Conservation (phyloP, 495 filamentous ascomycete genomes). For the Neurospora discreta region DNA sequence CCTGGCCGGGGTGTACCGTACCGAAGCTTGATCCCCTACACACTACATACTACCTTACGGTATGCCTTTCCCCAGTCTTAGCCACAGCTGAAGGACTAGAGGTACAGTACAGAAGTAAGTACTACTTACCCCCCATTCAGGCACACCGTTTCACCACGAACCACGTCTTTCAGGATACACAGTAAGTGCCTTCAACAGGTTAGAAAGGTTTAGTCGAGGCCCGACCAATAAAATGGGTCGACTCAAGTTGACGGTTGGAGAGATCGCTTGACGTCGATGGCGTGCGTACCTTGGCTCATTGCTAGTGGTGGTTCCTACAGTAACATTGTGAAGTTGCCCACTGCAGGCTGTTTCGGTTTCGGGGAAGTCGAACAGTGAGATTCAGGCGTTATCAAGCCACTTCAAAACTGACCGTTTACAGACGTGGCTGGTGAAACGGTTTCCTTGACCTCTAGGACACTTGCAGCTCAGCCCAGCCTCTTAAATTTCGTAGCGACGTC, state of each 20-base stretch:
- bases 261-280: neutral
- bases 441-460: neutral
- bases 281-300: neutral
- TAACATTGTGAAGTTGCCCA: no score
- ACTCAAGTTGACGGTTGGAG: neutral
- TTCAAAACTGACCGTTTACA: neutral
- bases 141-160: neutral
- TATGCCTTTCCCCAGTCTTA: neutral
- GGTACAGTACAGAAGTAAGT: no score
- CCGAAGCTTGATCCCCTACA: neutral
- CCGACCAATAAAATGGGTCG: neutral
- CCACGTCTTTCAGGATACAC: neutral
- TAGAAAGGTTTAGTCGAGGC: neutral
- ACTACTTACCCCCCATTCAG: neutral
- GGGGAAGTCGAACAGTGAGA: neutral
- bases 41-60: no score
- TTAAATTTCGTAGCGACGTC: slow-evolving; percentile 17
- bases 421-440: slow-evolving; percentile 16
- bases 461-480: slow-evolving; percentile 19
- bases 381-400: neutral
- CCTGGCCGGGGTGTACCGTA: neutral
- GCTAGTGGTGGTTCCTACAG: neutral
- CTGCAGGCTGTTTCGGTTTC: neutral
- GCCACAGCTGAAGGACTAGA: neutral
- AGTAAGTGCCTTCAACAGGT: neutral